Percentiles rank a stretch among this genome's conserved stretches.
Conservation (phyloP, 768 basidiomycete species). For the Leucosporidium creatinivorum region DNA sequence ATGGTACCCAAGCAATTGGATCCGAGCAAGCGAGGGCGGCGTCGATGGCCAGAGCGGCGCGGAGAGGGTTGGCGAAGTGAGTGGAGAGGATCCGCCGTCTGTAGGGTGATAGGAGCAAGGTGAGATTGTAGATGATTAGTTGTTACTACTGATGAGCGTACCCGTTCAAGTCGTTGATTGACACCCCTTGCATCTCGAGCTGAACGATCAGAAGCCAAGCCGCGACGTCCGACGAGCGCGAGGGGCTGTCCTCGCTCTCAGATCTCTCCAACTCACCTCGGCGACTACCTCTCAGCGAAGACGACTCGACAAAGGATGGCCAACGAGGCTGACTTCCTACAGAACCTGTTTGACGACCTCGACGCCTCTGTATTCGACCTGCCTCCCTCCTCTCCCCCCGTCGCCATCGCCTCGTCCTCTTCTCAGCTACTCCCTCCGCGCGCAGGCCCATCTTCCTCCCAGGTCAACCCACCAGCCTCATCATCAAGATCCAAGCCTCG, state of each 20-base stretch:
- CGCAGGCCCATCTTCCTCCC: not conserved
- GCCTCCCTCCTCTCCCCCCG: slow-evolving; percentile 41
- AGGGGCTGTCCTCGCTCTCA: no score
- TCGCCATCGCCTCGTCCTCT: slow-evolving; percentile 22
- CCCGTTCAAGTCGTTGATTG: no score
- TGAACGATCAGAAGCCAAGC: no score
- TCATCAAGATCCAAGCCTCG: not conserved
- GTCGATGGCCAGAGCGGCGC: slow-evolving; percentile 20
- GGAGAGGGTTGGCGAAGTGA: slow-evolving; percentile 17
- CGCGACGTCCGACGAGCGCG: no score
- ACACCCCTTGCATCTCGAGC: no score
- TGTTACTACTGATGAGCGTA: no score
- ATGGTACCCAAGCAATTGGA: slow-evolving; percentile 11
- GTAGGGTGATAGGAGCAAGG: not conserved
- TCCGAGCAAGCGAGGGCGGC: slow-evolving; percentile 3
- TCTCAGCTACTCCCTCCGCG: slow-evolving; percentile 5
- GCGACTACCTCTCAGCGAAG: no score
- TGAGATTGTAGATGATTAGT: no score
- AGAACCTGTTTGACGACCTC: slow-evolving; percentile 50
- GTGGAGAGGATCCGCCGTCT: slow-evolving; percentile 27
- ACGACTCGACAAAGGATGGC: slow-evolving; percentile 22
- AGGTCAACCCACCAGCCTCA: not conserved
- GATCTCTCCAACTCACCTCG: no score
- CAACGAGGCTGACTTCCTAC: slow-evolving; percentile 57
- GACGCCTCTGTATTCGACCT: slow-evolving; percentile 52